Evolutionary conservation across 2,329 filamentous ascomycete genomes (phyloP), one percentile per base, ranked within the genome.

Genomic region (Echinosphaeria canescens): DNA sequence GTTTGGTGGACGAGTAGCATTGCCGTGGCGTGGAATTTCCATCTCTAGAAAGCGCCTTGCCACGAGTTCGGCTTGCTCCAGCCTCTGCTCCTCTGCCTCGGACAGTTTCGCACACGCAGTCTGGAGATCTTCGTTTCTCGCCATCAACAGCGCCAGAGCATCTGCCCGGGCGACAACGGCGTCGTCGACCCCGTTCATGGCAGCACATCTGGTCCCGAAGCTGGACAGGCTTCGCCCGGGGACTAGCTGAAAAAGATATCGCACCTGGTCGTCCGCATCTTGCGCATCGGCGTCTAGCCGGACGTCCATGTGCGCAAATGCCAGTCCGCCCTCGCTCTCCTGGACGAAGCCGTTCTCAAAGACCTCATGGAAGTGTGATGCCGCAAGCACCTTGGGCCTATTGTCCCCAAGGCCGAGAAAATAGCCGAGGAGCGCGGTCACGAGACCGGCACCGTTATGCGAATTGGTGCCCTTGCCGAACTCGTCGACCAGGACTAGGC

Each of bases 401-500:
- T 56, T 37, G 2, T 32, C 22, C 1, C 48, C 54, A 11, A 61
- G 46, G 3, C 42, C 46, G 9, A 62, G 45, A 26, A 74, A 65
- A 37, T 72, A 55, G 23, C 59, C 48, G 11, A 75, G 47, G 5
- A 72, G 47, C 3, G 65, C 65, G 14, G 60, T 51, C 23, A 70
- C 47, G 10, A 75, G 44, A 1, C 65, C 68, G 2, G 61, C 58
- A 5, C 67, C 68, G 37, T 71, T 64, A 29, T 59, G 49, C 7
- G 51, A 42, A 26, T 59, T 61, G 0, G 68, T 74, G 3, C 68
- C 68, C 40, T 72, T 74, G 2, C 68, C 68, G 38, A 98, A 95
- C 41, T 98, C 88, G 38, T 98, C 88, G 24, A 95, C 68, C n/a
- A 98, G 56, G 2, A 98, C 46, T 5, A 98, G 54, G 40, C 79